Base-by-base conservation (phyloP, 2,329 filamentous ascomycete species). In the Fusarium clavum region DNA sequence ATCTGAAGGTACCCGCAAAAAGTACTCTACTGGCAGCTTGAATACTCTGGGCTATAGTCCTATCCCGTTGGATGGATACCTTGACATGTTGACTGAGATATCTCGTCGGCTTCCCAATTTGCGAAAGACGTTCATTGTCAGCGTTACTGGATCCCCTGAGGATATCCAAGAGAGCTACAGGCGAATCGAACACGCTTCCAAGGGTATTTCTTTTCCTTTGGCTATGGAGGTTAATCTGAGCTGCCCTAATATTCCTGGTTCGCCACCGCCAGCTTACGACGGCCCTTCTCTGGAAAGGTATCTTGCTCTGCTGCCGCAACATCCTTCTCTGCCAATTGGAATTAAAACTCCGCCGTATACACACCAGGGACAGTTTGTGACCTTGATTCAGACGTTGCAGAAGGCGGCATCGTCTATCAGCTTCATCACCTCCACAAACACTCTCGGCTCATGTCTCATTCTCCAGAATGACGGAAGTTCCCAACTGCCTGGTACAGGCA, bases 281-380 rank as follows among this genome's bases (percentile, higher is more conserved):
- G 78, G 82, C 0, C 69, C 70, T 0, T 81, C 84, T 0, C 77
- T 94, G 5, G 68, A 77, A 0, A 78, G 79, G 8, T 94, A 93
- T 66, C 79, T 94, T 3, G 68, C 71, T 2, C 79, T 81, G 0
- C 79, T 92, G 1, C 79, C 81, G 0, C 43, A 67, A 0, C 67
- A 77, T 5, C 79, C 83, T 8, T 55, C 10, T 9, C 65, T 85
- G 18, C 78, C 85, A 4, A 70, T 84, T 12, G 92, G 92, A 0
- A 83, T 94, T 69, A 95, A 95, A 76, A 90, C 88, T 2, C 92
- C 92, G 8, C 92, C 92, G 0, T 94, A 93, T 73, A 94, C 92
- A 0, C 88, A 94, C 75, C 80, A 85, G 1, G 87, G 84, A 1
- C 89, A 94, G 75, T 94, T 91, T 75, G 76, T 81, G 1, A 82